Evolutionary conservation across 768 basidiomycete species (phyloP), one percentile per base, ranked within the genome.

Genomic region (Lanmaoa pseudosensibilis): DNA sequence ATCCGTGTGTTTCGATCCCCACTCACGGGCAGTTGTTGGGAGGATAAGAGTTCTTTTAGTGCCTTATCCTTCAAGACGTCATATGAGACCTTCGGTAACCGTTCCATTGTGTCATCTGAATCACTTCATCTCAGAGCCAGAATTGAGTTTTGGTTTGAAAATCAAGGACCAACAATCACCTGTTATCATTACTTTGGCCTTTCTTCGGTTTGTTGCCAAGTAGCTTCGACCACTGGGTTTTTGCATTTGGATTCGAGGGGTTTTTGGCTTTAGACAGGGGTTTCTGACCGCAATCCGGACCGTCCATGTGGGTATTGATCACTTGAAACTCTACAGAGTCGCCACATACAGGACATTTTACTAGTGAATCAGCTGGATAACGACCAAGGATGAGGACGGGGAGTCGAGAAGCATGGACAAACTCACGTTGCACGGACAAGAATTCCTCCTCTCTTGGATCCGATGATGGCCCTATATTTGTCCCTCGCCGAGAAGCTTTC

Each of bases 221-320:
- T 12, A 86, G 58, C 52, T 76, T 79, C 19, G 72, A 73, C 84
- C 82, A 85, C 53, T 72, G 64, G 18, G 56, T 53, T 58, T 69
- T 75, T 9, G 57, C 57, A 32, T 59, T 58, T n/a, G 64, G 56
- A 25, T 66, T 68, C 7, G 59, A 59, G 15, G 72, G 52, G 30
- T 75, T 25, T 36, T 60, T 52, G 49, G 52, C 45, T 56, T 59
- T 54, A 50, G 63, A 45, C 43, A 39, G 21, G 50, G 52, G 34
- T 60, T 57, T n/a, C 65, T 55, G 55, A 72, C 72, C 55, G 65
- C 76, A 93, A 8, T 76, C 75, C 41, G 77, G 78, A 43, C 68
- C 64, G 57, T 92, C 89, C 55, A 92, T 78, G 65, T 93, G 90
- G 7, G 59, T 52, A 57, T 91, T 88, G 54, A 92, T 83, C 11